A percentile compares a stretch with the other conserved stretches of the same genome.
Evolutionary conservation across 768 basidiomycete species (phyloP).

Genomic region (Termitomyces heimii): DNA sequence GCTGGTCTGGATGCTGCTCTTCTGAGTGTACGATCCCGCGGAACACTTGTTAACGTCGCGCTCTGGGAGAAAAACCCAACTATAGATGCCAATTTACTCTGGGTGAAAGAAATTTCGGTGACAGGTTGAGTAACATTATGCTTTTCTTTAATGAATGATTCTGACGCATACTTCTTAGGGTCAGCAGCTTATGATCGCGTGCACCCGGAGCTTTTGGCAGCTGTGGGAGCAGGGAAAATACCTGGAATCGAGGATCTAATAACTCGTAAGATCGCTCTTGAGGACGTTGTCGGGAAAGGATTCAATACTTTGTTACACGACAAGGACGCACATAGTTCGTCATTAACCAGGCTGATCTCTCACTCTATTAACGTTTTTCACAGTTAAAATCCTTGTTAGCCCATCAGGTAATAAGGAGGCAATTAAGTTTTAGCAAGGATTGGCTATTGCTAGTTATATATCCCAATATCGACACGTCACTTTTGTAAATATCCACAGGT

Average conservation of each 20-base stretch:
- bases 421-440: neutral
- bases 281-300: conserved; percentile 38
- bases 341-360: neutral
- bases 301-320: conserved; percentile 32
- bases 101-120: conserved; percentile 30
- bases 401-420: conserved; percentile 8
- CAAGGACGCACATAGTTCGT: conserved; percentile 35
- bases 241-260: conserved; percentile 33
- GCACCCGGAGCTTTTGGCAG: conserved; percentile 30
- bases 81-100: conserved; percentile 30
- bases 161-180: conserved; percentile 16
- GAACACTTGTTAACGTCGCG: conserved; percentile 35
- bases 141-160: neutral
- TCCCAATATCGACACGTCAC: neutral
- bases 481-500: neutral
- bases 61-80: conserved; percentile 32
- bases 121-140: conserved; percentile 22
- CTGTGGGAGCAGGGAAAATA: conserved; percentile 33
- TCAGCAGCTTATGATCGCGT: conserved; percentile 31
- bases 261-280: conserved; percentile 32
- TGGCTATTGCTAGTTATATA: neutral
- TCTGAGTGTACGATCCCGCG: conserved; percentile 28
- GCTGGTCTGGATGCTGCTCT: conserved; percentile 30
- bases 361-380: neutral
- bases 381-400: conserved; percentile 34